Conservation (phyloP, 805 yeast species). For the Metschnikowia kofuensis region DNA sequence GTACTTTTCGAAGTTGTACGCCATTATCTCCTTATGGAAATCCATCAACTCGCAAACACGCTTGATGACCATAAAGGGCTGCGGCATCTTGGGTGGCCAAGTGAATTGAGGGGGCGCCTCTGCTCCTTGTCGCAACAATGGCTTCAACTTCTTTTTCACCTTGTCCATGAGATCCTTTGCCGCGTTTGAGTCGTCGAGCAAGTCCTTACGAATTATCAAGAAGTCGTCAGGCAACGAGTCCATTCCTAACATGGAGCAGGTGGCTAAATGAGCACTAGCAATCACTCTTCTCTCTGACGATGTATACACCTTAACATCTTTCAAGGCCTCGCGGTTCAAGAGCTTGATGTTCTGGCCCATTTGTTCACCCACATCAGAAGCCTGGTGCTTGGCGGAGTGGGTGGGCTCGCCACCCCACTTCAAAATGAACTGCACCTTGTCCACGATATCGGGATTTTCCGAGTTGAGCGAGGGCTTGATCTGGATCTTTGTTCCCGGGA, state of each 20-base stretch:
- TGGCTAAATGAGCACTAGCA: slow-evolving; percentile 86
- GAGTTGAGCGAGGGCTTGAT: slow-evolving; percentile 78
- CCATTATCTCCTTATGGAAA: slow-evolving; percentile 82
- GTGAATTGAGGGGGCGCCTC: slow-evolving; percentile 97
- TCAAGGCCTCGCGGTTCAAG: slow-evolving; percentile 77
- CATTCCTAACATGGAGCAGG: slow-evolving; percentile 68
- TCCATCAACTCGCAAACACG: slow-evolving; percentile 95
- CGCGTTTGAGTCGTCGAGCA: slow-evolving; percentile 94
- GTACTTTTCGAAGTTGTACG: slow-evolving; percentile 65
- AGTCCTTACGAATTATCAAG: slow-evolving; percentile 79
- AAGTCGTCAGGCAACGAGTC: slow-evolving; percentile 70
- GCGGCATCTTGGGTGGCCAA: slow-evolving; percentile 98
- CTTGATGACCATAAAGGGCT: slow-evolving; percentile 90
- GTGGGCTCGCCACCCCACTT: slow-evolving; percentile 99
- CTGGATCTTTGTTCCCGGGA: slow-evolving; percentile 97
- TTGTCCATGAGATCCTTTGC: slow-evolving; percentile 98
- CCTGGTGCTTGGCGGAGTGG: slow-evolving; percentile 93
- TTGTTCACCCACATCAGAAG: slow-evolving; percentile 93
- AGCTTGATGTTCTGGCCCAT: slow-evolving; percentile 87
- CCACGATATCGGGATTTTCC: slow-evolving; percentile 65
- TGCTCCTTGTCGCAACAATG: slow-evolving; percentile 88
- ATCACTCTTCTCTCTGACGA: slow-evolving; percentile 94
- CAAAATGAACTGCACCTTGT: slow-evolving; percentile 90
- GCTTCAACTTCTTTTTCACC: slow-evolving; percentile 94
- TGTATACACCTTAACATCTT: slow-evolving; percentile 82